Base-by-base conservation (phyloP, 176 grass and related monocot species). In the Calamus simplicifolius region DNA sequence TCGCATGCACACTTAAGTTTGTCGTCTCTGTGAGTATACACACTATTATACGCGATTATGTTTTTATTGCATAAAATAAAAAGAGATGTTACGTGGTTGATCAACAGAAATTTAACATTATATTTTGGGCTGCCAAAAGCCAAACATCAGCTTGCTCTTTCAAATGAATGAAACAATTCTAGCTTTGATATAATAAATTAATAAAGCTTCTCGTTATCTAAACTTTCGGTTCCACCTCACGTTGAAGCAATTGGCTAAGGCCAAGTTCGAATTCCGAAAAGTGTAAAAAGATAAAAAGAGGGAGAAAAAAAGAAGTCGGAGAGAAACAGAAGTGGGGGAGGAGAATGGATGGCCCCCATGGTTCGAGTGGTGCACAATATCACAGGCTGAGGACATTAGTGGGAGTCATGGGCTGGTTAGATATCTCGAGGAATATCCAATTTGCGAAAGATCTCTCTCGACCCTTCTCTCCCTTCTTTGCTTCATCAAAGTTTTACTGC, bases 371-470 rank as follows among this genome's bases (percentile, higher is more conserved):
- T 3, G 26, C 19, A 6, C 3, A n/a, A n/a, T n/a, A 50, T 50
- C 31, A 64, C 17, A 50, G 5, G 8, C 15, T 5, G 4, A 49
- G 21, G 23, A 51, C 16, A 64, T 19, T 5, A n/a, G 5, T 0
- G 48, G 62, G 35, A 4, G 61, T 8, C 48, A 64, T 51, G 21
- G 48, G 5, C 7, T 43, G 8, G 5, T 51, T 51, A 48, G 62
- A 64, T 64, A 51, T 64, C 48, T 50, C 25, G 1, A 28, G 48
- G 48, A 64, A 64, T 64, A 64, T 64, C 19, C 62, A 16, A 50
- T 16, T 63, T 18, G 35, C 2, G 17, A 16, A 5, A 5, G n/a
- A 63, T 1, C 10, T 25, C 4, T 50, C 18, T 14, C 18, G 18
- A 16, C 35, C 35, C 35, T 10, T 2, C 35, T 18, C 5, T 19